Conservation (phyloP, 2,329 filamentous ascomycete species). For the Pseudogymnoascus sp. region DNA sequence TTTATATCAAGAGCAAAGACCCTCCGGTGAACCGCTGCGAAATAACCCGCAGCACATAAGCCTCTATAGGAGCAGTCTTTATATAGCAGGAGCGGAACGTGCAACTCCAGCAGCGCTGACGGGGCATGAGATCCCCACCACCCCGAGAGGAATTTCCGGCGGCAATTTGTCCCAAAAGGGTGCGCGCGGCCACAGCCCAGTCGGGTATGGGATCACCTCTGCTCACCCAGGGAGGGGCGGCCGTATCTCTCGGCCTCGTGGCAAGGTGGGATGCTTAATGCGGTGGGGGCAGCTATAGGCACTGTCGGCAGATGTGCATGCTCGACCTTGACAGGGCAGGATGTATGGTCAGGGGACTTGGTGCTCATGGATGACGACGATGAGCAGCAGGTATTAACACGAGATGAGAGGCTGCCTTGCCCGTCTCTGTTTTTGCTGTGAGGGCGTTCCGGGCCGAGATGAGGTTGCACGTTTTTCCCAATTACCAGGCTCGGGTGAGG, state of each 20-base stretch:
- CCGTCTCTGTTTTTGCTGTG: neutral
- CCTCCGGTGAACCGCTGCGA: neutral
- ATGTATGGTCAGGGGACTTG: neutral
- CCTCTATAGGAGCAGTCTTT: slow-evolving; percentile 6
- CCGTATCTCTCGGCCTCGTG: slow-evolving; percentile 6
- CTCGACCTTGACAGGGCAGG: slow-evolving; percentile 1
- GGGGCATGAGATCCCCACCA: neutral
- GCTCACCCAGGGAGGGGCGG: neutral
- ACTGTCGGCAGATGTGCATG: slow-evolving; percentile 2
- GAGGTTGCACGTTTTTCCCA: neutral
- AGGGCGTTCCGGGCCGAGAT: neutral
- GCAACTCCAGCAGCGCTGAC: slow-evolving; percentile 3
- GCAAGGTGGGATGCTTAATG: slow-evolving; percentile 5
- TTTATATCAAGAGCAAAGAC: slow-evolving; percentile 3
- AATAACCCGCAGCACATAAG: slow-evolving; percentile 1
- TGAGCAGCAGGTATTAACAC: neutral
- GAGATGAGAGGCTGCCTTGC: neutral
- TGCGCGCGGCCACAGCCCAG: slow-evolving; percentile 4
- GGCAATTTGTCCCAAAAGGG: slow-evolving; percentile 5
- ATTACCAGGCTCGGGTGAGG: neutral
- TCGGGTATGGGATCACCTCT: slow-evolving; percentile 6
- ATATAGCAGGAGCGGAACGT: neutral
- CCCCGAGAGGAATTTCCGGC: slow-evolving; percentile 3
- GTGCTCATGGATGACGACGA: neutral
- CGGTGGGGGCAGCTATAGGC: slow-evolving; percentile 5